These are phyloP conservation scores for Pyrenophora seminiperda DNA, from an alignment of 2,329 filamentous ascomycete species.

Conservation along the genomic window DNA sequence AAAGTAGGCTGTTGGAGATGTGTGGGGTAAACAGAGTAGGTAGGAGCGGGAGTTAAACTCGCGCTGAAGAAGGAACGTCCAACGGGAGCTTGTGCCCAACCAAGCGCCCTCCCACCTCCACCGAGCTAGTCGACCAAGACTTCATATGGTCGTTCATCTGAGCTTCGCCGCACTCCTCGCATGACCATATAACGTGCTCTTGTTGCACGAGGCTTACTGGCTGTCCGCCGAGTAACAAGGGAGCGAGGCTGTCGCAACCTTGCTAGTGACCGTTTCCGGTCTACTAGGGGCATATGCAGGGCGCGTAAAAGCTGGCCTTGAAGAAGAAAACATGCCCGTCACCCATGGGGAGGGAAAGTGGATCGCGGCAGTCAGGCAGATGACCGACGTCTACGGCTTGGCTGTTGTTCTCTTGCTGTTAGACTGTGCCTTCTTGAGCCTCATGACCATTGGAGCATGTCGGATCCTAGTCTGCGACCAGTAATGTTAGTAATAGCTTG, in stretches of 20 bases:
- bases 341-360: background rate
- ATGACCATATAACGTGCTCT: conserved; percentile 6
- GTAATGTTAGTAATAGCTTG: background rate
- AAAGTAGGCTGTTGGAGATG: no score
- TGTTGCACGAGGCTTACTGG: background rate
- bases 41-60: no score
- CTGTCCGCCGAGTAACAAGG: background rate
- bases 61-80: no score
- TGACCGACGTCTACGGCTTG: conserved; percentile 5
- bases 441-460: background rate
- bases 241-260: background rate
- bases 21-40: background rate
- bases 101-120: no score
- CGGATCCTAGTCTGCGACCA: background rate
- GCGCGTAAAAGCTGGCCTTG: background rate
- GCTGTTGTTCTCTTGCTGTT: background rate
- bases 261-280: background rate
- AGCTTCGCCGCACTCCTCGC: conserved; percentile 1
- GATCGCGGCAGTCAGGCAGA: conserved; percentile 5
- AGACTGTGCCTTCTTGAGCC: background rate
- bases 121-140: no score
- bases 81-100: no score
- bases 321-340: background rate
- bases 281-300: background rate
- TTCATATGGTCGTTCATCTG: background rate